These are phyloP conservation scores for Trypanosoma cruzi DNA, from an alignment of 208 protist genomes.

Conservation along the genomic window DNA sequence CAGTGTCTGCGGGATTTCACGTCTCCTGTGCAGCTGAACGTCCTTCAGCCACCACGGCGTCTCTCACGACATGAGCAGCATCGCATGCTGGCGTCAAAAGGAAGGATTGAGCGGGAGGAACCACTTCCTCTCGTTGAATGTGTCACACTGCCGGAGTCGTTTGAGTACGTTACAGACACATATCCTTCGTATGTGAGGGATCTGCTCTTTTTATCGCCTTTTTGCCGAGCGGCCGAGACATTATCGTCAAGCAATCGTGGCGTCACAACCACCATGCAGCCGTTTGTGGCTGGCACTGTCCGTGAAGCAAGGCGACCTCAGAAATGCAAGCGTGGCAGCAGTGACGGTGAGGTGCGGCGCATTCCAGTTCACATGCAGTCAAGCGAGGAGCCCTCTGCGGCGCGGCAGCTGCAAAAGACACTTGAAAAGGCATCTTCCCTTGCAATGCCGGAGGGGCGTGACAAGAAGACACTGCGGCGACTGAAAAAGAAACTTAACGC, in stretches of 20 bases:
- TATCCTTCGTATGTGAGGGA: constrained; percentile 32
- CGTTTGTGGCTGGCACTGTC: background rate
- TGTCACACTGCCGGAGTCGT: constrained; percentile 37
- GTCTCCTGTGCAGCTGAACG: constrained; percentile 78
- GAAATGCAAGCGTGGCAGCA: background rate
- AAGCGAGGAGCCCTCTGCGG: constrained; percentile 6
- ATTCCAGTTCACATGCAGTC: background rate
- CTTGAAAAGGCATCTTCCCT: constrained; percentile 21
- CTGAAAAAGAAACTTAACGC: constrained; percentile 22
- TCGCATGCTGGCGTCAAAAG: constrained; percentile 54
- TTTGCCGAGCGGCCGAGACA: constrained; percentile 6
- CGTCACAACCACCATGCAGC: background rate
- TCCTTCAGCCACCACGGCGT: constrained; percentile 44
- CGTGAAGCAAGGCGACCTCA: constrained; percentile 1
- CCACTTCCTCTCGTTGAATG: constrained; percentile 54
- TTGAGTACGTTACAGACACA: constrained; percentile 23
- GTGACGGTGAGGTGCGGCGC: background rate
- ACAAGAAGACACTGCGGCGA: constrained; percentile 25
- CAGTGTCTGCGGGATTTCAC: constrained; percentile 77
- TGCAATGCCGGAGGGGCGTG: constrained; percentile 14
- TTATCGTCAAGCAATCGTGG: constrained; percentile 4
- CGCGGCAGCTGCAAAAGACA: constrained; percentile 18
- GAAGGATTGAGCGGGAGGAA: constrained; percentile 35
- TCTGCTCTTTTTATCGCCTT: constrained; percentile 31
- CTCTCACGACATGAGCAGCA: constrained; percentile 83